These are phyloP conservation scores for Flaveria trinervia DNA, from an alignment of 129 eudicot species.

Conservation along the genomic window DNA sequence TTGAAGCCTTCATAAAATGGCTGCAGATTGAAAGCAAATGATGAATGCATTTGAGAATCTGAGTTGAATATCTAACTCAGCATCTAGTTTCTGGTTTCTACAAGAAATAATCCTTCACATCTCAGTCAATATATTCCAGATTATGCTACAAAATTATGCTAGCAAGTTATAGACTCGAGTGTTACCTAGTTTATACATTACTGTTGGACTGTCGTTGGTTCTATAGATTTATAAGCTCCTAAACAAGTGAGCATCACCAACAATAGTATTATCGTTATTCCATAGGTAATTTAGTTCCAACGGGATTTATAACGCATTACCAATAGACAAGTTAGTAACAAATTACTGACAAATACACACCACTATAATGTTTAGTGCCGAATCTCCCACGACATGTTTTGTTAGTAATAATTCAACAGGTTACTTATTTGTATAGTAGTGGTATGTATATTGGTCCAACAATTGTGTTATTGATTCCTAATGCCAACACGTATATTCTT, in stretches of 20 bases:
- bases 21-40: slow-evolving; percentile 41
- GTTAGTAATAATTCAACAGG: too few species aligned
- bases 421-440: too few species aligned
- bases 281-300: too few species aligned
- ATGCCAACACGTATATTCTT: neutral
- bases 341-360: too few species aligned
- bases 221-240: neutral
- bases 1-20: slow-evolving; percentile 61
- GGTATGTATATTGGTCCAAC: neutral
- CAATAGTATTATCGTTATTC: too few species aligned
- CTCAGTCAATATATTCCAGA: slow-evolving; percentile 13
- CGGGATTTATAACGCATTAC: too few species aligned
- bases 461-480: neutral
- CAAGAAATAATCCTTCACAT: slow-evolving; percentile 16
- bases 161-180: neutral
- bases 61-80: neutral
- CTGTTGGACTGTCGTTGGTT: neutral
- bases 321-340: too few species aligned
- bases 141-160: slow-evolving; percentile 4
- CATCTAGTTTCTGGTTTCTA: slow-evolving; percentile 19
- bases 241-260: too few species aligned
- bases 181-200: neutral
- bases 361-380: too few species aligned
- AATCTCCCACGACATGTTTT: too few species aligned
- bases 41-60: neutral